A percentile compares a stretch with the other conserved stretches of the same genome.
These are phyloP conservation scores for Trametes sp. DNA, from an alignment of 1,284 basidiomycete genomes.

Conservation along the genomic window DNA sequence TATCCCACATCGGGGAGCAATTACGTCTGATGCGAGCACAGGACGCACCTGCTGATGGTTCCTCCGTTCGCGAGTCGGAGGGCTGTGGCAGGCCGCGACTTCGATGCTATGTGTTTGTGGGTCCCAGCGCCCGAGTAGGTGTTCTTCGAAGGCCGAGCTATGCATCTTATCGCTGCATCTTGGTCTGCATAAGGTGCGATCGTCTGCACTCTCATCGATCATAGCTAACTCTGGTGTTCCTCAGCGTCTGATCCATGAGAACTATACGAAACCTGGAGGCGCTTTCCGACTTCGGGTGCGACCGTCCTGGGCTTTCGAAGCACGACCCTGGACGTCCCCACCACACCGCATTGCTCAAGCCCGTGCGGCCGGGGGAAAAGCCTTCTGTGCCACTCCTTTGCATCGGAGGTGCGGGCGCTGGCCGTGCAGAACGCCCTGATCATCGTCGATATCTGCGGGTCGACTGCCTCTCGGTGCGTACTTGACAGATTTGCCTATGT, in stretches of 20 bases:
- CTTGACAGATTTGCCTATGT: not conserved
- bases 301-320: slow-evolving; percentile 6
- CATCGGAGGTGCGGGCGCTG: not conserved
- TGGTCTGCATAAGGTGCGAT: not conserved
- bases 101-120: slow-evolving; percentile 6
- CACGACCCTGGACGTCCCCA: not conserved
- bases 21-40: not conserved
- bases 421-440: not conserved
- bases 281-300: not conserved
- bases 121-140: slow-evolving; percentile 3
- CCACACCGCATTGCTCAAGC: not conserved
- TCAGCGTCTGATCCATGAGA: not conserved
- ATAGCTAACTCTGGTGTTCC: not conserved
- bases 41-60: not conserved
- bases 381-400: not conserved
- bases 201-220: not conserved
- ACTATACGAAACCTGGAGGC: not conserved
- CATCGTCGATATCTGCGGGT: not conserved
- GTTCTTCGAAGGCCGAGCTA: no score
- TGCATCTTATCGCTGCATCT: slow-evolving; percentile 8
- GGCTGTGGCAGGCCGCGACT: not conserved
- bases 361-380: not conserved
- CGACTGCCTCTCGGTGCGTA: not conserved
- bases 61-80: slow-evolving; percentile 6
- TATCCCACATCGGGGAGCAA: not conserved